Evolutionary conservation across 805 yeast genomes (phyloP).

Genomic region (Candida methanosorbosa): DNA sequence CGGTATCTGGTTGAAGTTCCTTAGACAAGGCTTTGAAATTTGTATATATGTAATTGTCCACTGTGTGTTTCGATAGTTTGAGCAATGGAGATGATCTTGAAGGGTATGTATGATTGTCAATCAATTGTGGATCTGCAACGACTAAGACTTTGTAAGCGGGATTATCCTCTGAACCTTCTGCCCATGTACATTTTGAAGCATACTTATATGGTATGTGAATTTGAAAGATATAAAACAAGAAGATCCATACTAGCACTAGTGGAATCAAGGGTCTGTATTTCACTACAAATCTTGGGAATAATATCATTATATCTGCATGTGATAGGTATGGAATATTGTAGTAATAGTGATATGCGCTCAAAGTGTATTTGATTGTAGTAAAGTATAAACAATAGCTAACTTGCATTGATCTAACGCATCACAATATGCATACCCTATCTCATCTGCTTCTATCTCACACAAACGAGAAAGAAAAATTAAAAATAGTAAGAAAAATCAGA

Average conservation of each 20-base stretch:
- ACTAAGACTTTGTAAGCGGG: slow-evolving; percentile 16
- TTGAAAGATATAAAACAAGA: background rate
- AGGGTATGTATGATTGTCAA: slow-evolving; percentile 84
- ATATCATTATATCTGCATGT: too few species aligned
- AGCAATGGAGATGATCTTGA: slow-evolving; percentile 47
- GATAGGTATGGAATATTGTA: too few species aligned
- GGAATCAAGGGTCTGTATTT: background rate
- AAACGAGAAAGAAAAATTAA: too few species aligned
- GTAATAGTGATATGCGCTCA: too few species aligned
- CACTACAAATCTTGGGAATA: background rate
- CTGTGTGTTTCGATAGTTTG: slow-evolving; percentile 44
- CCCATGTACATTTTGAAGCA: background rate
- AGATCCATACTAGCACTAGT: background rate
- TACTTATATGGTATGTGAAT: background rate
- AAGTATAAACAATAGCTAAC: too few species aligned
- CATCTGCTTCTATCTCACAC: too few species aligned
- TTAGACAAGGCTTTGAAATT: slow-evolving; percentile 60
- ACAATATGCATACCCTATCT: too few species aligned
- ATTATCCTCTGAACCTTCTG: background rate
- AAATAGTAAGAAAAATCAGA: too few species aligned
- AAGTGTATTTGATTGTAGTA: too few species aligned
- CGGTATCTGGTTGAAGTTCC: slow-evolving; percentile 61
- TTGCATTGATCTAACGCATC: too few species aligned
- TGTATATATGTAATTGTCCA: slow-evolving; percentile 73
- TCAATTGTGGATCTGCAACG: slow-evolving; percentile 92